These are phyloP conservation scores for Camellia granthamiana DNA, from an alignment of 148 eudicot species.

Conservation along the genomic window DNA sequence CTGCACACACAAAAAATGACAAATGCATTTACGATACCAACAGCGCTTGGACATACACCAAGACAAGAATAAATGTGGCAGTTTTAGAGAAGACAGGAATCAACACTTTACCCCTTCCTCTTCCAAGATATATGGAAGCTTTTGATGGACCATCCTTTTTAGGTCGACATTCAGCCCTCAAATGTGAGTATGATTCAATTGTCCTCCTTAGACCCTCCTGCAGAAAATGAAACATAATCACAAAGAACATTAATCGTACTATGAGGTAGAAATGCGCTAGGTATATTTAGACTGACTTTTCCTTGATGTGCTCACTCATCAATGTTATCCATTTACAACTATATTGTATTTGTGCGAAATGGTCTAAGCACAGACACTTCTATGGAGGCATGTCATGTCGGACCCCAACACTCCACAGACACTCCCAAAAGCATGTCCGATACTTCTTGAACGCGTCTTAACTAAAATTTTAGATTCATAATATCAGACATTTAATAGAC, in stretches of 20 bases:
- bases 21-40: background rate
- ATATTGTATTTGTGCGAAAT: background rate
- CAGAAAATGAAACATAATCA: slow-evolving; percentile 19
- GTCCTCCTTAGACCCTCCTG: slow-evolving; percentile 94
- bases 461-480: no score
- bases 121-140: slow-evolving; percentile 64
- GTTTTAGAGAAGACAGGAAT: slow-evolving; percentile 12
- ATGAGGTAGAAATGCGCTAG: background rate
- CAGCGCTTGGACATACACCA: background rate
- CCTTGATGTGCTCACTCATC: background rate
- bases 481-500: no score
- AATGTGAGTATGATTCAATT: slow-evolving; percentile 85
- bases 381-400: no score
- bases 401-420: no score
- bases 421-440: no score
- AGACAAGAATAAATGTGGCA: background rate
- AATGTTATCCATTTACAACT: slow-evolving; percentile 2
- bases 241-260: background rate
- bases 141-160: slow-evolving; percentile 73
- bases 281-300: background rate
- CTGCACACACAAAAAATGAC: background rate
- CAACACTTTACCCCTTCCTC: slow-evolving; percentile 54
- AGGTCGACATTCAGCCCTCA: slow-evolving; percentile 62
- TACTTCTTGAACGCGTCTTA: no score
- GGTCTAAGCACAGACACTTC: no score